Conservation (phyloP, 495 filamentous ascomycete species). For the Amniculicola lignicola region DNA sequence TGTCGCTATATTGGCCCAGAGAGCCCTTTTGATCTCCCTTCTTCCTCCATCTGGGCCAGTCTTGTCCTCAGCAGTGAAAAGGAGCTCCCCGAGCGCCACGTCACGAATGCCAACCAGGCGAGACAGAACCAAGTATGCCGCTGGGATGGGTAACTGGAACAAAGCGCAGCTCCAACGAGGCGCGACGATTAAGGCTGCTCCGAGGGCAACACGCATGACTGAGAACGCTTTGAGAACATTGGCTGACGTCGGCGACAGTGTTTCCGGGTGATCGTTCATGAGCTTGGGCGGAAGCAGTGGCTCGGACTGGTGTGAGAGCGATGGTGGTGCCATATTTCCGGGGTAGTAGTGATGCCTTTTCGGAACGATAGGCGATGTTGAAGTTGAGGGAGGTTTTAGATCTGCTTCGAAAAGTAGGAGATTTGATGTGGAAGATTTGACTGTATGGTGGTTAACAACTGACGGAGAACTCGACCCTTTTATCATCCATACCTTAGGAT, state of each 20-base stretch:
- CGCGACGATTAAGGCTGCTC: conserved; percentile 14
- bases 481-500: too few species aligned
- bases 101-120: conserved; percentile 30
- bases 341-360: too few species aligned
- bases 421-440: too few species aligned
- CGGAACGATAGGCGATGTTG: too few species aligned
- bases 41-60: conserved; percentile 1
- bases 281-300: conserved; percentile 6
- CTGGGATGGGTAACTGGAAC: conserved; percentile 18
- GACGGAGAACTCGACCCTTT: too few species aligned
- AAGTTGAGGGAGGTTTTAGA: too few species aligned
- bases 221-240: conserved; percentile 20
- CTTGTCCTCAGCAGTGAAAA: conserved; percentile 23
- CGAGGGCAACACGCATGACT: conserved; percentile 18
- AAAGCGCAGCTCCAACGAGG: conserved; percentile 16
- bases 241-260: not conserved
- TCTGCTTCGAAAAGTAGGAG: too few species aligned
- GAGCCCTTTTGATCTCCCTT: conserved; percentile 24
- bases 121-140: not conserved
- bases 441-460: too few species aligned
- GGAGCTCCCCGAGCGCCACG: conserved; percentile 24
- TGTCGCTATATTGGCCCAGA: conserved; percentile 21
- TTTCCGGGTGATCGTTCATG: conserved; percentile 1
- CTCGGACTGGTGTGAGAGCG: not conserved
- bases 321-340: conserved; percentile 3